These are phyloP conservation scores for Coleophoma crateriformis DNA, from an alignment of 2,329 filamentous ascomycete species.

Conservation along the genomic window DNA sequence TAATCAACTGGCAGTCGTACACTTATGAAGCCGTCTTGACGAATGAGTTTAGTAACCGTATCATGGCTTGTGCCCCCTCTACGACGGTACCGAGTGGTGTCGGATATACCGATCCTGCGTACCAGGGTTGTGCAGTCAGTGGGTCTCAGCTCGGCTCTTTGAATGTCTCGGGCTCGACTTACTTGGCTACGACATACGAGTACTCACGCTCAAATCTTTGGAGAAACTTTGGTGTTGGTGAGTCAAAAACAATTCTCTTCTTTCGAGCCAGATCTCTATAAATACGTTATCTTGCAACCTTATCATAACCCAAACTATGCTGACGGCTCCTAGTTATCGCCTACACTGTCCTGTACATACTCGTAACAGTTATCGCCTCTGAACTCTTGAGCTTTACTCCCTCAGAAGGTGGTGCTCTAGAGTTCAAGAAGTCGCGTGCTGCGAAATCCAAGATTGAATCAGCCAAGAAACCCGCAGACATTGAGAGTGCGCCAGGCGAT, in stretches of 20 bases:
- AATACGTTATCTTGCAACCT: too few relatives aligned
- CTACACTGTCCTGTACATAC: slow-evolving; percentile 68
- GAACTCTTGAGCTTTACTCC: slow-evolving; percentile 61
- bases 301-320: too few relatives aligned
- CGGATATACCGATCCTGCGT: slow-evolving; percentile 41
- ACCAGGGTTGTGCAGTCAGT: slow-evolving; percentile 57
- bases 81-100: slow-evolving; percentile 56
- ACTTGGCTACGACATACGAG: slow-evolving; percentile 47
- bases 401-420: slow-evolving; percentile 59
- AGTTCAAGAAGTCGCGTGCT: slow-evolving; percentile 65
- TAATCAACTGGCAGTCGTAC: slow-evolving; percentile 31
- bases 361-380: slow-evolving; percentile 64
- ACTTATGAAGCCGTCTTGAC: slow-evolving; percentile 58
- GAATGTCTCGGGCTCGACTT: slow-evolving; percentile 46
- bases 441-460: slow-evolving; percentile 47
- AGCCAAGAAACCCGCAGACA: slow-evolving; percentile 40
- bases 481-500: slow-evolving; percentile 38
- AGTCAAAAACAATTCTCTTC: too few relatives aligned
- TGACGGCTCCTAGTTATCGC: slow-evolving; percentile 47
- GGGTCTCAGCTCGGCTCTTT: slow-evolving; percentile 48
- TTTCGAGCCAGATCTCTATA: too few relatives aligned
- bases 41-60: slow-evolving; percentile 54
- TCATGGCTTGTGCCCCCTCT: slow-evolving; percentile 49
- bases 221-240: slow-evolving; percentile 55
- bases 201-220: slow-evolving; percentile 55